phyloP scores from a whole-genome alignment of 129 eudicot genomes.

The Deinandra increscens region DNA sequence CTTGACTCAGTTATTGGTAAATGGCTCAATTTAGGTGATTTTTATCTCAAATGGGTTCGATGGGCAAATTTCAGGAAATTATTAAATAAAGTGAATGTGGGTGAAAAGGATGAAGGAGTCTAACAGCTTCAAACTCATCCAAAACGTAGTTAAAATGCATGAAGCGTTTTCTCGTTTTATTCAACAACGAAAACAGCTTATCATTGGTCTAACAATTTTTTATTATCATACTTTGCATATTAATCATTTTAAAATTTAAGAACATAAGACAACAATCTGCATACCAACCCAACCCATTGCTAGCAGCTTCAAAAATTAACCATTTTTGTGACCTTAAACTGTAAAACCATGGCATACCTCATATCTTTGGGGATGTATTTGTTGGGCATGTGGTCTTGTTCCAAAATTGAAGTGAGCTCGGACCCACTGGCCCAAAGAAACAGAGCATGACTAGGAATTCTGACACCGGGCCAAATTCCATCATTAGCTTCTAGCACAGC shows the following conservation, averaged over 20 bases:
- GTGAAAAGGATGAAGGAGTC: not conserved
- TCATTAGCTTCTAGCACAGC: slow-evolving; percentile 89
- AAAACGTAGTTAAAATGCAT: not conserved
- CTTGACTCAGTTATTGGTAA: not conserved
- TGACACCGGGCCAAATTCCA: slow-evolving; percentile 93
- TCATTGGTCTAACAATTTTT: not conserved
- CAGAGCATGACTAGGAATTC: slow-evolving; percentile 81
- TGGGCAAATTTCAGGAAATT: not conserved
- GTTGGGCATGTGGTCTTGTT: slow-evolving; percentile 90
- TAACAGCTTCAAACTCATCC: not conserved
- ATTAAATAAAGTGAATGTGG: not conserved
- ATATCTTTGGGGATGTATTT: slow-evolving; percentile 74
- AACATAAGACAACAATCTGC: not conserved
- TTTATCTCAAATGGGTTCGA: not conserved
- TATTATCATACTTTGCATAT: not conserved
- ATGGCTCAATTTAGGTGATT: not conserved
- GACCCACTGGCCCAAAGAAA: slow-evolving; percentile 98
- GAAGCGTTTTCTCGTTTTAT: not conserved
- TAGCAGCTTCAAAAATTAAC: not conserved
- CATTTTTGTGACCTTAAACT: not conserved
- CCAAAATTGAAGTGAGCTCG: slow-evolving; percentile 74
- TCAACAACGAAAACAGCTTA: not conserved
- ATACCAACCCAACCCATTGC: not conserved
- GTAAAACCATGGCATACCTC: slow-evolving; percentile 39
- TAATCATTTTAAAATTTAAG: not conserved